These are phyloP conservation scores for Apiotrichum gamsii DNA, from an alignment of 1,284 basidiomycete species.

Conservation along the genomic window DNA sequence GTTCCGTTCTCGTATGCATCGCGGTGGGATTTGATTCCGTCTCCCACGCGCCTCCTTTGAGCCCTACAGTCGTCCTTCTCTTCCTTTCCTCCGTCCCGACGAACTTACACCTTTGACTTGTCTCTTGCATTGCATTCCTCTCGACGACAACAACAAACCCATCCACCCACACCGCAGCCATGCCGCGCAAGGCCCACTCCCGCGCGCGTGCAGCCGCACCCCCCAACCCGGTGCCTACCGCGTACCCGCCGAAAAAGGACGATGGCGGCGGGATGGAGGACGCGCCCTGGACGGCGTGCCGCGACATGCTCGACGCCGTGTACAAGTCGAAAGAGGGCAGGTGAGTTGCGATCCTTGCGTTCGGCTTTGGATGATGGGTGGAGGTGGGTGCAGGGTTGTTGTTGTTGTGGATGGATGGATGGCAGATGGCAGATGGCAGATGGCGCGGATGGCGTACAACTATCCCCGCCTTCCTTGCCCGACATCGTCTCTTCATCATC, in stretches of 20 bases:
- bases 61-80: too few species aligned
- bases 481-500: too few species aligned
- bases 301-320: constrained; percentile 36
- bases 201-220: constrained; percentile 10
- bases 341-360: constrained; percentile 24
- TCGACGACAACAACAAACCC: background rate
- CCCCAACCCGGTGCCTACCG: constrained; percentile 18
- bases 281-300: constrained; percentile 35
- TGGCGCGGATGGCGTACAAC: background rate
- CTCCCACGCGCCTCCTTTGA: too few species aligned
- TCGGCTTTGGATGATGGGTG: background rate
- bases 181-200: background rate
- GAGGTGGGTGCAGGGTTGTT: background rate
- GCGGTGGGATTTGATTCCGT: too few species aligned
- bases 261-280: constrained; percentile 24
- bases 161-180: background rate
- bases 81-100: too few species aligned
- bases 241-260: constrained; percentile 30
- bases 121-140: too few species aligned
- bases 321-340: constrained; percentile 36
- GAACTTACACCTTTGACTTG: too few species aligned
- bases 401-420: too few species aligned
- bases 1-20: too few species aligned
- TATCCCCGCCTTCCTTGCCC: background rate
- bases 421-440: background rate